Conservation (phyloP, 192 early-diverging fungal species). For the Rhizoclosmatium sp. region DNA sequence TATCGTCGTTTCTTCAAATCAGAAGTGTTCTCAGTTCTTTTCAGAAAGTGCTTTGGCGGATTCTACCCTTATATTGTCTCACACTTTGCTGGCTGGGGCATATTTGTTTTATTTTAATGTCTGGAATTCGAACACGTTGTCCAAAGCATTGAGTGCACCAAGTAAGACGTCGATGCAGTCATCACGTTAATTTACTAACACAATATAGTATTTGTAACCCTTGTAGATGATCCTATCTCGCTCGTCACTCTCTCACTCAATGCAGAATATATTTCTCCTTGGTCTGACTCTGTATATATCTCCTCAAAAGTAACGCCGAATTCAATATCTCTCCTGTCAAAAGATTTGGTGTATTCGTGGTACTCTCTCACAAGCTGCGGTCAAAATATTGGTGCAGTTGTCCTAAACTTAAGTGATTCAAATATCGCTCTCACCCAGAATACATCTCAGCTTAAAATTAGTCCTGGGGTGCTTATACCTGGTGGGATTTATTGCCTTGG, state of each 20-base stretch:
- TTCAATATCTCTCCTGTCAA: background rate
- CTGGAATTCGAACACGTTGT: background rate
- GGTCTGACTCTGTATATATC: background rate
- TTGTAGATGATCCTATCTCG: background rate
- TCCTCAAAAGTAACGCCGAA: background rate
- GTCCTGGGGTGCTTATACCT: background rate
- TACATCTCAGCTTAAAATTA: background rate
- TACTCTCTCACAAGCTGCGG: background rate
- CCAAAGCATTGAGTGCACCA: background rate
- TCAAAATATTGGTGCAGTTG: background rate
- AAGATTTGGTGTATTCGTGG: background rate
- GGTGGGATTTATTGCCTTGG: conserved; percentile 1
- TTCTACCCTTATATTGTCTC: background rate
- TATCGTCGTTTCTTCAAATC: background rate
- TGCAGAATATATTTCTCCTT: conserved; percentile 3
- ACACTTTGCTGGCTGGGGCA: background rate
- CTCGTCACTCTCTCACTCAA: background rate
- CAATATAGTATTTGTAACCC: background rate
- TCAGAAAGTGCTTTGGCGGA: background rate
- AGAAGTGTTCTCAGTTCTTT: background rate
- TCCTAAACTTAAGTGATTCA: background rate
- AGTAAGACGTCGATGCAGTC: background rate
- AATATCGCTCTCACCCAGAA: background rate
- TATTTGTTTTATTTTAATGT: background rate
- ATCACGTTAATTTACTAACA: background rate